These are phyloP conservation scores for Verruconis gallopava DNA, from an alignment of 2,329 filamentous ascomycete genomes.

Conservation along the genomic window DNA sequence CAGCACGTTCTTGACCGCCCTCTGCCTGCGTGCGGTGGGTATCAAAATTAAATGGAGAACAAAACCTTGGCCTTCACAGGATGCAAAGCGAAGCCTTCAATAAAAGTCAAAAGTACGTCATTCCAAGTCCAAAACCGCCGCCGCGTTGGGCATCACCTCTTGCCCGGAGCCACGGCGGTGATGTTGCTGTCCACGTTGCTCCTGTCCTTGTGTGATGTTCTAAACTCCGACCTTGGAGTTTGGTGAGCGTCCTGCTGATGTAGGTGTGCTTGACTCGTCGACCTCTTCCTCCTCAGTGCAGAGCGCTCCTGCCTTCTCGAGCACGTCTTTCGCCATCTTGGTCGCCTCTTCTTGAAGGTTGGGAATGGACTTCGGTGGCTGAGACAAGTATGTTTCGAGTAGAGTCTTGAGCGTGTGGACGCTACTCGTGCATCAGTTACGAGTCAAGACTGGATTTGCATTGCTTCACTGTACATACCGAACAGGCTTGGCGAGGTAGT, in stretches of 20 bases:
- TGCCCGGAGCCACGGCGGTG: background rate
- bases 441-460: background rate
- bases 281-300: background rate
- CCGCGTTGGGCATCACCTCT: background rate
- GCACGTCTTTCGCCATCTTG: slow-evolving; percentile 26
- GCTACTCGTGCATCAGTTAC: slow-evolving; percentile 10
- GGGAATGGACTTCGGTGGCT: slow-evolving; percentile 30
- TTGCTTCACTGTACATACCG: slow-evolving; percentile 27
- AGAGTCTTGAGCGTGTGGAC: slow-evolving; percentile 77
- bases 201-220: too few species aligned
- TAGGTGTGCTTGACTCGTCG: too few species aligned
- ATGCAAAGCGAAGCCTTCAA: too few species aligned
- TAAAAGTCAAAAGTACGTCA: too few species aligned
- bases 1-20: too few species aligned
- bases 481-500: slow-evolving; percentile 94
- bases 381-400: slow-evolving; percentile 53
- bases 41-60: too few species aligned
- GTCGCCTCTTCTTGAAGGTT: slow-evolving; percentile 35
- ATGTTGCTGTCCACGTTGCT: background rate
- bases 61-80: too few species aligned
- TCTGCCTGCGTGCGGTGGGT: too few species aligned
- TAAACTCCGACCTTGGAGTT: too few species aligned
- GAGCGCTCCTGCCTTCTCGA: slow-evolving; percentile 12
- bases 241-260: too few species aligned
- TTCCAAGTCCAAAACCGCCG: too few species aligned